Conservation (phyloP, 2,329 filamentous ascomycete species). For the Myriosclerotinia duriaeana region DNA sequence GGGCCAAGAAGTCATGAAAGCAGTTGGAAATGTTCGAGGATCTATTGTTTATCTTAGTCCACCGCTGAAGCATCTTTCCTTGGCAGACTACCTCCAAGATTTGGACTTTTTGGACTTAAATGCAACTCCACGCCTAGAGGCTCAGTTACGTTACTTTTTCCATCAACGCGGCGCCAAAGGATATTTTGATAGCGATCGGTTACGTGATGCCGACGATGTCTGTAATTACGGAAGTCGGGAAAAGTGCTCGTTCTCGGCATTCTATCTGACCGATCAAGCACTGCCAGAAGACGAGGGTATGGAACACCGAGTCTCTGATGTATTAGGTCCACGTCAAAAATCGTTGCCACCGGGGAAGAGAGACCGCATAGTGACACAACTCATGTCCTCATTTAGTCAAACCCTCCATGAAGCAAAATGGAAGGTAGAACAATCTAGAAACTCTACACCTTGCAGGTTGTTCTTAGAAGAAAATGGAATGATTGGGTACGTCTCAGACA, state of each 20-base stretch:
- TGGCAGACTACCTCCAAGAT: slow-evolving; percentile 8
- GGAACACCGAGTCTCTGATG: background rate
- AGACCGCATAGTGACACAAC: slow-evolving; percentile 6
- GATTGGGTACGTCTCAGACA: slow-evolving; percentile 19
- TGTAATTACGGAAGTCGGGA: slow-evolving; percentile 11
- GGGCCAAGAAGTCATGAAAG: slow-evolving; percentile 17
- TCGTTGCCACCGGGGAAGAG: slow-evolving; percentile 16
- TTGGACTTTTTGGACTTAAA: slow-evolving; percentile 10
- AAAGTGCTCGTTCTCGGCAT: slow-evolving; percentile 17
- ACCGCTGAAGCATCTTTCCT: slow-evolving; percentile 1
- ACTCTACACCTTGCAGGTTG: background rate
- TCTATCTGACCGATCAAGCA: slow-evolving; percentile 5
- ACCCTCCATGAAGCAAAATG: slow-evolving; percentile 21
- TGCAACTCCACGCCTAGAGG: slow-evolving; percentile 11
- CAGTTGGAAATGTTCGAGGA: slow-evolving; percentile 20
- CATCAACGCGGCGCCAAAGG: slow-evolving; percentile 14
- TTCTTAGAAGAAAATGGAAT: slow-evolving; percentile 24
- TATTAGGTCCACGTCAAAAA: background rate
- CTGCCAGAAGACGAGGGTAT: background rate
- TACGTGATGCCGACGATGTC: background rate
- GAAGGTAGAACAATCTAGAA: slow-evolving; percentile 8
- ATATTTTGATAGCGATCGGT: background rate
- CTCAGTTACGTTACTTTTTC: slow-evolving; percentile 11
- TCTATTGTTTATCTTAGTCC: slow-evolving; percentile 17
- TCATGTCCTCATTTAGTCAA: slow-evolving; percentile 16